Base-by-base conservation (phyloP, 805 yeast genomes). In the Barnettozyma sucrosica region DNA sequence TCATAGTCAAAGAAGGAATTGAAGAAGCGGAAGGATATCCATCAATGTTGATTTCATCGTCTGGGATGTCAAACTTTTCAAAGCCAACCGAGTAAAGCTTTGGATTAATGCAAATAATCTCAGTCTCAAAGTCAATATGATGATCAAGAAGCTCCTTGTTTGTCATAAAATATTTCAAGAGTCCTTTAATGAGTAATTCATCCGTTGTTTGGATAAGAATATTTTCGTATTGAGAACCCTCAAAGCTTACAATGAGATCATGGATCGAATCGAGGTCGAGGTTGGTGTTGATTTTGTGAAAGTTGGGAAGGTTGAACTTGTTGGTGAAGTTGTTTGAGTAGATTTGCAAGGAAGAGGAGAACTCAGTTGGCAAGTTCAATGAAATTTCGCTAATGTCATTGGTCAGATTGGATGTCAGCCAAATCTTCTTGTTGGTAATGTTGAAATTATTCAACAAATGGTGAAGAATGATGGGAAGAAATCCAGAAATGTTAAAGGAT, bases 401-500 rank as follows among this genome's bases (percentile, higher is more conserved):
- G 10, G 39, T 39, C 10, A 43, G 20, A 13, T 47, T 40, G 4
- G 51, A 49, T 13, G 57, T 49, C 16, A 54, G 23, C 46, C 49
- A 59, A n/a, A 59, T 57, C 16, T 51, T 54, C 47, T 59, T 59
- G 37, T 50, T 47, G 3, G 43, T 28, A 19, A 56, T 51, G 42
- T 53, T 55, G 46, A 54, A 55, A 23, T 50, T 50, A 19, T 50
- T 38, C 19, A 59, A 47, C 45, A 59, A 58, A 41, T 49, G 53
- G 19, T 44, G 41, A 18, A 58, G 44, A 19, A 58, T 51, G 1
- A 55, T 34, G 25, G 60, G 56, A 4, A 52, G 38, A 39, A 53
- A 65, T 43, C 69, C 71, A 47, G 66, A 68, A 26, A 80, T 73
- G 55, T 81, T 80, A 56, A 69, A 79, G 34, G 79, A 70, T 30